Evolutionary conservation across 805 yeast species (phyloP).

Genomic region (Trichomonascus vanleenenianus): DNA sequence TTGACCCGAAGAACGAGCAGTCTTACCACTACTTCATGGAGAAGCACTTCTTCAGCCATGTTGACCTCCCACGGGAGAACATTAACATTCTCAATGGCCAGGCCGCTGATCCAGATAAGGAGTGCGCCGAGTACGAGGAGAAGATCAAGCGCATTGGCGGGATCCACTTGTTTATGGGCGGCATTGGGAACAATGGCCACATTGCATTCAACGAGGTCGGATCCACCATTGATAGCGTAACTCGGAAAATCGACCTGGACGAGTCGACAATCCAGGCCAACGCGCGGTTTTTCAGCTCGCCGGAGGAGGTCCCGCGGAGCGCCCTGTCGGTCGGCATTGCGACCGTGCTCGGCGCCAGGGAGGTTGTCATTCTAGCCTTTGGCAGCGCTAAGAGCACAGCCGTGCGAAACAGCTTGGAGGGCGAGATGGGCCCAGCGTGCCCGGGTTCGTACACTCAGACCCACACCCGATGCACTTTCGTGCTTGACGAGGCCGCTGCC

Average conservation of each 20-base stretch:
- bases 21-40: constrained; percentile 54
- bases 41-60: constrained; percentile 46
- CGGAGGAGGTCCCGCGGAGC: constrained; percentile 39
- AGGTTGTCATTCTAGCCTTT: constrained; percentile 44
- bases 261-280: constrained; percentile 46
- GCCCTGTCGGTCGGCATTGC: constrained; percentile 53
- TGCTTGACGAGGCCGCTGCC: constrained; percentile 43
- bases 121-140: constrained; percentile 42
- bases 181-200: constrained; percentile 56
- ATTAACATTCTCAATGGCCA: constrained; percentile 50
- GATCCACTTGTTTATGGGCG: constrained; percentile 49
- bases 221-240: constrained; percentile 36
- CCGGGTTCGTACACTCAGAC: constrained; percentile 46
- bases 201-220: constrained; percentile 56
- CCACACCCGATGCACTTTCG: constrained; percentile 35
- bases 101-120: constrained; percentile 37
- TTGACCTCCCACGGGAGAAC: constrained; percentile 44
- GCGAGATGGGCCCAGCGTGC: constrained; percentile 33
- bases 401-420: constrained; percentile 38
- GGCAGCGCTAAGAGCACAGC: constrained; percentile 42
- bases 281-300: constrained; percentile 43
- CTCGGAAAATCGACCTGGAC: constrained; percentile 42
- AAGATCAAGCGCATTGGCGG: constrained; percentile 42
- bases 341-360: constrained; percentile 47
- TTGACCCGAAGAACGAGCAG: constrained; percentile 40